phyloP scores from a whole-genome alignment of 2,329 filamentous ascomycete genomes.

The Aureobasidium sp. region DNA sequence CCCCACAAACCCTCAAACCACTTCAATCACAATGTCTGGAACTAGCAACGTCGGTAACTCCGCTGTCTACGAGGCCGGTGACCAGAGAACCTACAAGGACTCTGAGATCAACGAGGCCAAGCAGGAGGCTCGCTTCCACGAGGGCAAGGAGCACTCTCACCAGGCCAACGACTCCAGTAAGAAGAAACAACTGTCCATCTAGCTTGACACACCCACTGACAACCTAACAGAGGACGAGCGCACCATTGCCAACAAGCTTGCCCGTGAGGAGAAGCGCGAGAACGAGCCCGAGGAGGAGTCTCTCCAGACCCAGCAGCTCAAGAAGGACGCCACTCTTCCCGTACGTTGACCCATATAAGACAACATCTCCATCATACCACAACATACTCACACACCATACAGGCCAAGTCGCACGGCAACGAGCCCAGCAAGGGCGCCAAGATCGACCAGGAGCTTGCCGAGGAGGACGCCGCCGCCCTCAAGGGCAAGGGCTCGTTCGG shows the following conservation, averaged over 20 bases:
- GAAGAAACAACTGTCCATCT: conserved; percentile 21
- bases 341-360: conserved; percentile 22
- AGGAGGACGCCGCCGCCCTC: conserved; percentile 60
- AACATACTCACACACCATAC: background rate
- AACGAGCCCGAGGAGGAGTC: conserved; percentile 35
- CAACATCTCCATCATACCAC: background rate
- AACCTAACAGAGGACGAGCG: conserved; percentile 58
- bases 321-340: conserved; percentile 54
- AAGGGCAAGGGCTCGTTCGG: conserved; percentile 51
- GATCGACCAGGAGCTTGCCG: conserved; percentile 61
- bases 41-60: conserved; percentile 57
- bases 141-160: conserved; percentile 67
- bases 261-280: conserved; percentile 51
- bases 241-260: conserved; percentile 65
- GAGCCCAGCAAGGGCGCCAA: conserved; percentile 65
- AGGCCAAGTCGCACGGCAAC: conserved; percentile 63
- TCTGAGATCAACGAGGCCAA: conserved; percentile 39
- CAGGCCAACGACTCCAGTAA: conserved; percentile 64
- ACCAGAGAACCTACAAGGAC: conserved; percentile 56
- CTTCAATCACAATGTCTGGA: conserved; percentile 39
- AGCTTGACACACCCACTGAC: conserved; percentile 4
- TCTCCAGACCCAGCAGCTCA: conserved; percentile 33
- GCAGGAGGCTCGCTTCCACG: conserved; percentile 56
- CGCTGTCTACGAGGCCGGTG: conserved; percentile 65
- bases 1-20: background rate